phyloP scores from a whole-genome alignment of 2,329 filamentous ascomycete species.

The Fusarium sterilihyphosum region DNA sequence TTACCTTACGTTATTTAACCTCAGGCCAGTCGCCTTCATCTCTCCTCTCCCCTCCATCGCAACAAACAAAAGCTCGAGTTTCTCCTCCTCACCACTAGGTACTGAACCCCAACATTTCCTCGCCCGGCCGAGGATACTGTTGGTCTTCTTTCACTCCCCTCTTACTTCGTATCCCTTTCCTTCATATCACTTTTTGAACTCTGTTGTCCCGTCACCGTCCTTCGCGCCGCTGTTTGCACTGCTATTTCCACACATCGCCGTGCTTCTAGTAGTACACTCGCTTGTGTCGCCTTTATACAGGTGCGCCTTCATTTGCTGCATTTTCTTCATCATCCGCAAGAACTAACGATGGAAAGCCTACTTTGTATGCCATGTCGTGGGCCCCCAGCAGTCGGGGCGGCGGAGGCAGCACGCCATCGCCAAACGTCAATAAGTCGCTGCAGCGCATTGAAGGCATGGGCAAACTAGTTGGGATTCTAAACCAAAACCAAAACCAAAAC shows the following conservation, averaged over 20 bases:
- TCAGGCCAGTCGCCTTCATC: too few relatives aligned
- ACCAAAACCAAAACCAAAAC: neutral
- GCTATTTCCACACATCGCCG: neutral
- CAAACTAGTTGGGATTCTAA: neutral
- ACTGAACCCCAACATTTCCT: neutral
- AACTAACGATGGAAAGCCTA: neutral
- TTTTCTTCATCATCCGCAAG: neutral
- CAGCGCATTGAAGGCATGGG: neutral
- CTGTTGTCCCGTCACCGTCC: neutral
- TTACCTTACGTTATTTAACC: too few relatives aligned
- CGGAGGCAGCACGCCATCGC: neutral
- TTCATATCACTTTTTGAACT: neutral
- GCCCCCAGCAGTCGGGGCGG: neutral
- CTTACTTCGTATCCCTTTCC: neutral
- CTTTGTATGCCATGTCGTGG: neutral
- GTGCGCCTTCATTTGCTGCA: neutral
- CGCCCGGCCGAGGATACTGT: neutral
- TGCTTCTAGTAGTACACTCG: neutral
- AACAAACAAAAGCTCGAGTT: neutral
- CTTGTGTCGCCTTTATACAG: neutral
- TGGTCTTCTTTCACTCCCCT: neutral
- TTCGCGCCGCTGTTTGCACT: neutral
- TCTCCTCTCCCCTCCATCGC: neutral
- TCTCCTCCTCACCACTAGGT: neutral
- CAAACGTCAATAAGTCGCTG: conserved; percentile 12